phyloP scores from a whole-genome alignment of 768 basidiomycete genomes.

The Rhizopogon salebrosus region DNA sequence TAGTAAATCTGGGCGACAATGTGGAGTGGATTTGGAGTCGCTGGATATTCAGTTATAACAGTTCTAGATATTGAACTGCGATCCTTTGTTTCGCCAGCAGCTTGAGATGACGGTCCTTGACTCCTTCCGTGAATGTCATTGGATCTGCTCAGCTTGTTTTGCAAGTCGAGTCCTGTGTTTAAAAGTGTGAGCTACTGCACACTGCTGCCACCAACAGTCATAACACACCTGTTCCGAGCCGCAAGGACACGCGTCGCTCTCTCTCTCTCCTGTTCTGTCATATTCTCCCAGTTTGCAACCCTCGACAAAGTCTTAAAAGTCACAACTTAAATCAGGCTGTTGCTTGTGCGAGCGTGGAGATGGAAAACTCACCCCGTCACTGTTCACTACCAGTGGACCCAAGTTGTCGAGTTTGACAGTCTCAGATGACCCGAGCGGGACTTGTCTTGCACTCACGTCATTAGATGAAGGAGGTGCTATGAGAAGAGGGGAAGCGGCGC shows the following conservation, averaged over 20 bases:
- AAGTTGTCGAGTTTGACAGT: conserved; percentile 51
- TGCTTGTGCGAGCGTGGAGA: background rate
- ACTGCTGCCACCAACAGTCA: background rate
- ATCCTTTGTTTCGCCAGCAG: background rate
- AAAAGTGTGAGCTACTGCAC: no score
- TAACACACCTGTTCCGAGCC: conserved; percentile 43
- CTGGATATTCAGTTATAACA: background rate
- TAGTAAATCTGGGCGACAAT: no score
- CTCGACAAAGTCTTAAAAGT: conserved; percentile 52
- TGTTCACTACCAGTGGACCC: conserved; percentile 67
- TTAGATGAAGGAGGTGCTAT: conserved; percentile 7
- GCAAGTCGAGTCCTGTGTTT: background rate
- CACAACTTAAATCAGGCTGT: background rate
- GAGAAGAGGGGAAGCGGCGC: conserved; percentile 4
- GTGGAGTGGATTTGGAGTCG: no score
- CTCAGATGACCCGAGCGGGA: conserved; percentile 13
- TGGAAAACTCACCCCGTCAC: conserved; percentile 46
- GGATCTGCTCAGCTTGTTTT: background rate
- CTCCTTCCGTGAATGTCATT: background rate
- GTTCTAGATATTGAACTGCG: background rate
- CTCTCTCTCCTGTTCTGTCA: conserved; percentile 54
- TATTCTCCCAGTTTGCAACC: conserved; percentile 58
- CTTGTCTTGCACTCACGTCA: conserved; percentile 6
- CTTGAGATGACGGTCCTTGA: no score
- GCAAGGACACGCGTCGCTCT: conserved; percentile 50